These are phyloP conservation scores for Hypocrella siamensis DNA, from an alignment of 2,329 filamentous ascomycete genomes.

Conservation along the genomic window DNA sequence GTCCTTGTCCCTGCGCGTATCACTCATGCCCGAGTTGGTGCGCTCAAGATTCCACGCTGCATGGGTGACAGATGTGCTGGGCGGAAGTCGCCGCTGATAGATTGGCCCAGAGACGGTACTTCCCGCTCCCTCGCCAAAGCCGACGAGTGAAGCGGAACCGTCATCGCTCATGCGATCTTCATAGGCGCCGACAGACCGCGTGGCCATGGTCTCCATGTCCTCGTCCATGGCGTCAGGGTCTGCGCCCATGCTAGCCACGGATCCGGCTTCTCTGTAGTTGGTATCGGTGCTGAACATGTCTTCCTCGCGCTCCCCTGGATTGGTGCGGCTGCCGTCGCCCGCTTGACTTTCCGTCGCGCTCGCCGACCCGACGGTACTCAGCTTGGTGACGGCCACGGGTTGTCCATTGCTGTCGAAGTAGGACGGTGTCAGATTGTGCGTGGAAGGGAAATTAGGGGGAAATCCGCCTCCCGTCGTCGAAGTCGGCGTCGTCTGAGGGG, in stretches of 20 bases:
- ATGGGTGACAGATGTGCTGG: slow-evolving; percentile 21
- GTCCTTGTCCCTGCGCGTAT: slow-evolving; percentile 22
- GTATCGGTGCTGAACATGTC: slow-evolving; percentile 59
- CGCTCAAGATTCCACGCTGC: slow-evolving; percentile 31
- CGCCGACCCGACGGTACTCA: slow-evolving; percentile 81
- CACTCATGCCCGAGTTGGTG: slow-evolving; percentile 35
- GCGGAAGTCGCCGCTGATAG: slow-evolving; percentile 36
- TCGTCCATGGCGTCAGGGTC: slow-evolving; percentile 36
- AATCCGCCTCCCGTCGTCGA: slow-evolving; percentile 24
- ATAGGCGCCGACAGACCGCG: slow-evolving; percentile 31
- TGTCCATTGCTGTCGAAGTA: slow-evolving; percentile 72
- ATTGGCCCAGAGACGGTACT: slow-evolving; percentile 72
- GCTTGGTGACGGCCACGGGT: slow-evolving; percentile 54
- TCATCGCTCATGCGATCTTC: slow-evolving; percentile 76
- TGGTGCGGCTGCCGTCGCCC: slow-evolving; percentile 38
- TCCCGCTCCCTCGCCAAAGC: slow-evolving; percentile 82
- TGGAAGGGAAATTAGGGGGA: slow-evolving; percentile 20
- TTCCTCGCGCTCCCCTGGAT: slow-evolving; percentile 40
- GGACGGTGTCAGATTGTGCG: slow-evolving; percentile 37
- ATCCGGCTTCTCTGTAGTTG: slow-evolving; percentile 39
- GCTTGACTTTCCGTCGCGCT: slow-evolving; percentile 66
- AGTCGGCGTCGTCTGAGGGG: slow-evolving; percentile 34
- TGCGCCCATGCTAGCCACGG: slow-evolving; percentile 38
- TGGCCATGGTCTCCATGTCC: slow-evolving; percentile 29
- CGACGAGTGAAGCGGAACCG: slow-evolving; percentile 68